Base-by-base conservation (phyloP, 441 rosid species). In the Pelargonium hybrid region DNA sequence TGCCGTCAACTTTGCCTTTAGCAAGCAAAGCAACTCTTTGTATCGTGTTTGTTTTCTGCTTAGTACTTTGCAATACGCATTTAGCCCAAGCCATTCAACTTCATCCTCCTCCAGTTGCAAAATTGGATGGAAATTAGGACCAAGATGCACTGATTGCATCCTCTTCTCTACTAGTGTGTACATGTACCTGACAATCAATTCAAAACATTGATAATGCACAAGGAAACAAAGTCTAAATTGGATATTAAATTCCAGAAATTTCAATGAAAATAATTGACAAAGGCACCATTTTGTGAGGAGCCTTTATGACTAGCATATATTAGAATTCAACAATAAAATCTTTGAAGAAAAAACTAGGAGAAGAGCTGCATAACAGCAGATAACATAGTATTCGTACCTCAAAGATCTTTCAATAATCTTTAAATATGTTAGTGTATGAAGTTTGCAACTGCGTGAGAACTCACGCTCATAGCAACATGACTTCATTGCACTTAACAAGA, bases 401-500 rank as follows among this genome's bases (percentile, higher is more conserved):
- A 86, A 77, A 72, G 93, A 85, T 39, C 23, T 75, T 74, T 72
- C 81, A 66, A 92, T 84, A 71, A 82, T 79, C 67, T 76, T 76
- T 57, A 79, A 68, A 75, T 80, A 77, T 65, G 54, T 73, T 57
- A 39, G 70, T 18, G 90, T 71, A 1, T 39, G 59, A 59, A 88
- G 74, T 75, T 79, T 81, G 88, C 89, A 86, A 62, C 83, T 77
- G 75, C 75, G 77, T 5, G 84, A 82, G 78, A 89, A 67, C 64
- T 87, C 87, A 13, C 84, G 77, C 45, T 85, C 74, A 73, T 87
- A 88, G 75, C 97, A 86, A 69, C 89, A 97, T 76, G 84, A 88
- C 75, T 91, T 94, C 97, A 94, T 92, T 18, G 97, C 98, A 74
- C 87, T 83, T 71, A 92, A 70, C 81, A 94, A 72, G 71, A 94